A percentile compares a stretch with the other conserved stretches of the same genome.
Evolutionary conservation across 129 eudicot genomes (phyloP).

Genomic region (Flaveria ramosissima): DNA sequence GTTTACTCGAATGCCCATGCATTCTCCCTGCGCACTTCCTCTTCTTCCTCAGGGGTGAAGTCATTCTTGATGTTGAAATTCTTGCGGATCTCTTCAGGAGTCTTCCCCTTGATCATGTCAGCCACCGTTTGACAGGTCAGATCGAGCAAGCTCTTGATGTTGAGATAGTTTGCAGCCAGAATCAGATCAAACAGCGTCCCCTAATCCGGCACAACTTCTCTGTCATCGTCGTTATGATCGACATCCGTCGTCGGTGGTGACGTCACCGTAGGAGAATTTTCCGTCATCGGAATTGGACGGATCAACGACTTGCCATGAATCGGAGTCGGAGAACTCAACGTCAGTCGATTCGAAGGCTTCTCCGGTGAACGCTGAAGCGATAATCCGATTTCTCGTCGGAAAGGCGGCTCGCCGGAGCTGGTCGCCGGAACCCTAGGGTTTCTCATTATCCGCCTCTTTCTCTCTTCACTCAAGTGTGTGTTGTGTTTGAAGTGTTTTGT

Average conservation of each 20-base stretch:
- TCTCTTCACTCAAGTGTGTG: no score
- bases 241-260: slow-evolving; percentile 23
- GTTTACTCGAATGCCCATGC: slow-evolving; percentile 80
- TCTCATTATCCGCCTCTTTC: no score
- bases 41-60: slow-evolving; percentile 84
- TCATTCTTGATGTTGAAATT: slow-evolving; percentile 79
- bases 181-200: no score
- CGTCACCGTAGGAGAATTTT: slow-evolving; percentile 33
- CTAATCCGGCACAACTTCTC: slow-evolving; percentile 31
- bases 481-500: no score
- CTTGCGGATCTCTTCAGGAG: slow-evolving; percentile 83
- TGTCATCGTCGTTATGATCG: not conserved
- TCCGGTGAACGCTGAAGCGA: slow-evolving; percentile 33
- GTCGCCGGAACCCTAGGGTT: no score
- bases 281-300: slow-evolving; percentile 46
- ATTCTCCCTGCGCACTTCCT: slow-evolving; percentile 78
- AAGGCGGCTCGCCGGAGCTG: no score
- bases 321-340: slow-evolving; percentile 28
- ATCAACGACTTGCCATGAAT: slow-evolving; percentile 60
- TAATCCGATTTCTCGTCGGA: slow-evolving; percentile 15
- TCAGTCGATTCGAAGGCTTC: slow-evolving; percentile 32
- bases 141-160: slow-evolving; percentile 68
- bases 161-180: slow-evolving; percentile 85
- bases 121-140: slow-evolving; percentile 79
- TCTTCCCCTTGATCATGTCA: slow-evolving; percentile 79